These are phyloP conservation scores for Centrapalus pauciflorus DNA, from an alignment of 129 eudicot genomes.

Conservation along the genomic window DNA sequence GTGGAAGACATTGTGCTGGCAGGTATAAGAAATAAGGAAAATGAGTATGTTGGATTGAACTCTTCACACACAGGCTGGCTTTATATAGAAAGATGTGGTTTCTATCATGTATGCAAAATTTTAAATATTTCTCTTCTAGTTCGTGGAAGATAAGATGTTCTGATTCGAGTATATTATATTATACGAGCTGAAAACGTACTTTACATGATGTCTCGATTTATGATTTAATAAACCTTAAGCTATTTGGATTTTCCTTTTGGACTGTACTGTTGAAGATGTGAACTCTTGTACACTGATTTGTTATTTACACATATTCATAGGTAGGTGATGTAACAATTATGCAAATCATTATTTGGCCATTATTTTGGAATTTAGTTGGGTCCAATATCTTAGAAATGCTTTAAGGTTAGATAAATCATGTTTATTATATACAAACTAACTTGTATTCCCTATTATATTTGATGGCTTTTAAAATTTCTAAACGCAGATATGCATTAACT, in stretches of 20 bases:
- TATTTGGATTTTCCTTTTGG: neutral
- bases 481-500: too few species aligned
- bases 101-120: neutral
- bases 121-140: neutral
- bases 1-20: conserved; percentile 12
- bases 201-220: neutral
- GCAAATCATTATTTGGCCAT: neutral
- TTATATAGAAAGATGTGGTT: neutral
- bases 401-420: neutral
- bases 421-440: neutral
- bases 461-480: too few species aligned
- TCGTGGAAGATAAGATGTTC: conserved; percentile 1
- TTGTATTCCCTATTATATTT: too few species aligned
- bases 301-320: neutral
- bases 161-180: neutral
- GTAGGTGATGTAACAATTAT: neutral
- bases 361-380: neutral
- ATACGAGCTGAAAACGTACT: neutral
- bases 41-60: neutral
- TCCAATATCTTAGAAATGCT: neutral
- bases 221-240: neutral
- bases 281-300: neutral
- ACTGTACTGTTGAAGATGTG: too few species aligned
- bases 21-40: conserved; percentile 26
- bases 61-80: neutral